Evolutionary conservation across 2,329 filamentous ascomycete genomes (phyloP), one percentile per base, ranked within the genome.

Genomic region (Botrytis squamosa): DNA sequence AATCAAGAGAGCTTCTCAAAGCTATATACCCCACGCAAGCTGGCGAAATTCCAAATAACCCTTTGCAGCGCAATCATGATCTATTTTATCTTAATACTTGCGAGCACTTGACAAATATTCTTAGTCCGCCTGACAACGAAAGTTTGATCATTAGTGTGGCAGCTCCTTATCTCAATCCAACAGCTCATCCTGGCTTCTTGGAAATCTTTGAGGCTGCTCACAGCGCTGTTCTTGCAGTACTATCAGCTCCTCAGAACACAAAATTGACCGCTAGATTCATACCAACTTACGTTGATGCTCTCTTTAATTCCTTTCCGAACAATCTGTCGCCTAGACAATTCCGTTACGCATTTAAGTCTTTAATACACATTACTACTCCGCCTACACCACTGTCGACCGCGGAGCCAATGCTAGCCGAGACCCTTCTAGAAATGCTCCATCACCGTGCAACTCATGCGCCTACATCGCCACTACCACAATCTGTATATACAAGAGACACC

Each of bases 191-290:
- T 6, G 74, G 87, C 64, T 85, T 92, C 16, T 83, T 91, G 3
- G 87, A 90, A 59, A 89, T 92, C 40, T 93, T 93, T 77, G 91
- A 93, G 83, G 90, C 91, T 9, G 91, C 91, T 1, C 91, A 93
- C 80, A 91, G 89, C 75, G 86, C 92, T 42, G 89, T 90, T 81
- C 85, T 93, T 18, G 87, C 91, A 4, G 88, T 92, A n/a, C 87
- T 93, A 46, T 90, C 90, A 0, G 87, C 90, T 16, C 90, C 91
- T 1, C 87, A 88, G 75, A 91, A 90, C 73, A 87, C 88, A 3
- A 85, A 87, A 33, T 80, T 92, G 9, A 87, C 90, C 18, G 85
- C 87, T 4, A 88, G 86, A 76, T 86, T 92, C 76, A 82, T 93
- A 0, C 90, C 91, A 0, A 90, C 90, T 79, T 93, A 93, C 78